Base-by-base conservation (phyloP, 2,329 filamentous ascomycete genomes). In the Zalaria sp. region DNA sequence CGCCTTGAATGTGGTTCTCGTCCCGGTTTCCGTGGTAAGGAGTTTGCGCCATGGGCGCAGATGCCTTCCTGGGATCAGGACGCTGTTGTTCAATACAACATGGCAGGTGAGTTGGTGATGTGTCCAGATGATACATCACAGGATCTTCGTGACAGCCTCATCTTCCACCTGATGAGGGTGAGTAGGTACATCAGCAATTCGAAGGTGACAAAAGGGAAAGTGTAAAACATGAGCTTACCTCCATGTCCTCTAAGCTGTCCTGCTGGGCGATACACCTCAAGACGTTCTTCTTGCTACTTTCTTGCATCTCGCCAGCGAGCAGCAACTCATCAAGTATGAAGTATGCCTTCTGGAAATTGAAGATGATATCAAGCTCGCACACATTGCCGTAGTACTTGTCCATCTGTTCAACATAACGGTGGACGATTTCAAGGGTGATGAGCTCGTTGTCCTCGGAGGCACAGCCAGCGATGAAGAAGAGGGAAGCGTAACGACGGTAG, bases 381-480 rank as follows among this genome's bases (percentile, higher is more conserved):
- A 98, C 91, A 63, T 98, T 98, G 64, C 91, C 91, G 64, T 96
- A 98, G 71, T 98, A 98, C 65, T 98, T 98, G 73, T 98, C 91
- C 91, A 98, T 98, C 68, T 98, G 91, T 66, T 98, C 91, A 59
- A 98, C 91, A 62, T 98, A 98, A 66, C 91, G 86, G 65, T 98
- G 91, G 56, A 98, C 93, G 59, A 98, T 87, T 65, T 98, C 91
- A 59, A 98, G 85, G 25, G 86, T 94, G 62, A 96, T 95, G 58
- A 98, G 71, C 62, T 98, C 91, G 66, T 98, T 98, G 66, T 98
- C 91, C 49, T 86, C 87, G n/a, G 88, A 88, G 41, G 87, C 81
- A 68, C 87, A 94, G 55, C 91, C 91, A 57, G 89, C 88, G 62
- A 98, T 98, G 73, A 98, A 98, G 73, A 96, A 98, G 47, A 98